Evolutionary conservation across 345 rosid species (phyloP), one percentile per base, ranked within the genome.

Genomic region (Litchi chinensis): DNA sequence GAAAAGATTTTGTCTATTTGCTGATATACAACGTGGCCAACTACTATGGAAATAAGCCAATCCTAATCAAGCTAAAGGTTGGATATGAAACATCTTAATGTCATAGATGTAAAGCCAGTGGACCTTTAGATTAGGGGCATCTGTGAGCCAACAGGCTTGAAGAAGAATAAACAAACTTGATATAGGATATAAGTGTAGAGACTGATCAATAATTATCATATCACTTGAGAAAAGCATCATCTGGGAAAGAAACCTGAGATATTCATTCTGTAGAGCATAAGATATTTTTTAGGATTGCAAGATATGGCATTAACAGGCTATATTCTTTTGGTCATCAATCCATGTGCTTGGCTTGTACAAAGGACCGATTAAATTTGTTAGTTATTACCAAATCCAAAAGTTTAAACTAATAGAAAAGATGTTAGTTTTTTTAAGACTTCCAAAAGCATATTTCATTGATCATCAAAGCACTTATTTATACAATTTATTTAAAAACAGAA

Each of bases 1-100:
- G 3, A 71, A 71, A 32, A 19, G 19, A n/a, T 72, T n/a, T 39
- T 32, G 50, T 56, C 75, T 72, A 56, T 56, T 72, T 72, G 28
- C 6, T 56, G 43, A 37, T 15, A 18, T 10, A 72, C 63, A 56
- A 11, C 15, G n/a, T 56, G 75, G 48, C 66, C 66, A 39, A 10
- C 76, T 19, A 21, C 19, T 37, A n/a, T 57, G 19, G 66, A 7
- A 39, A 39, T 57, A 39, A 12, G 11, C 65, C 52, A 39, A 21
- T 37, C n/a, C 15, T 57, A 73, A 57, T 57, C 52, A 15, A 73
- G 32, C 19, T 57, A 39, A 62, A 39, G 66, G 57, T 39, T 28
- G 75, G 24, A 32, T 52, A 56, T 32, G 28, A 12, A 50, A 40
- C 40, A 56, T 50, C 19, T 37, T 5, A 44, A 56, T 39, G 4